Conservation (phyloP, 2,329 filamentous ascomycete species). For the Dactylonectria macrodidyma region DNA sequence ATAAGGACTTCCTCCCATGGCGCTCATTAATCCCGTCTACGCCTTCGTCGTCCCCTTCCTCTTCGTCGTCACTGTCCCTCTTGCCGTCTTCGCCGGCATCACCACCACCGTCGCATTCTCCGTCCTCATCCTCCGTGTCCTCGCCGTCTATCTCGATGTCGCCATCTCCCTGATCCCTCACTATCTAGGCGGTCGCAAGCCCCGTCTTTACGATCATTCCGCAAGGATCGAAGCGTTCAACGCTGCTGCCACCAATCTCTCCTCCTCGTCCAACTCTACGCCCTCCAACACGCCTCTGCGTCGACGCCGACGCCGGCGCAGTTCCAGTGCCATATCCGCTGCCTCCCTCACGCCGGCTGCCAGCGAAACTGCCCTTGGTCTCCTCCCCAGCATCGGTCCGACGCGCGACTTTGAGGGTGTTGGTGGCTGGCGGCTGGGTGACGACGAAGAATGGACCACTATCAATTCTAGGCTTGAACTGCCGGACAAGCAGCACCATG, state of each 20-base stretch:
- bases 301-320: slow-evolving; percentile 53
- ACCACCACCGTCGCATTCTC: slow-evolving; percentile 75
- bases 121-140: slow-evolving; percentile 72
- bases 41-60: slow-evolving; percentile 74
- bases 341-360: slow-evolving; percentile 52
- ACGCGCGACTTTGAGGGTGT: slow-evolving; percentile 73
- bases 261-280: slow-evolving; percentile 38
- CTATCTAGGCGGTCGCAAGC: slow-evolving; percentile 62
- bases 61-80: slow-evolving; percentile 73
- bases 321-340: slow-evolving; percentile 53
- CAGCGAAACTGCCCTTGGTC: slow-evolving; percentile 55
- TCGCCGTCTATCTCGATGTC: slow-evolving; percentile 75
- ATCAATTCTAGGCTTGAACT: slow-evolving; percentile 68
- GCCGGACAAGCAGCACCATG: slow-evolving; percentile 57
- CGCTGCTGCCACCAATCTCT: slow-evolving; percentile 26
- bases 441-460: slow-evolving; percentile 65
- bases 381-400: slow-evolving; percentile 64
- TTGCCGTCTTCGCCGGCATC: slow-evolving; percentile 74
- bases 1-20: slow-evolving; percentile 56
- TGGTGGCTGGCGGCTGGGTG: slow-evolving; percentile 69
- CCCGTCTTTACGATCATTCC: slow-evolving; percentile 47
- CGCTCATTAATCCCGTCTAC: slow-evolving; percentile 68
- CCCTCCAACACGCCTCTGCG: slow-evolving; percentile 38
- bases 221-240: slow-evolving; percentile 8
- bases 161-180: slow-evolving; percentile 70